phyloP scores from a whole-genome alignment of 441 rosid genomes.

The Euphorbia celastroides region DNA sequence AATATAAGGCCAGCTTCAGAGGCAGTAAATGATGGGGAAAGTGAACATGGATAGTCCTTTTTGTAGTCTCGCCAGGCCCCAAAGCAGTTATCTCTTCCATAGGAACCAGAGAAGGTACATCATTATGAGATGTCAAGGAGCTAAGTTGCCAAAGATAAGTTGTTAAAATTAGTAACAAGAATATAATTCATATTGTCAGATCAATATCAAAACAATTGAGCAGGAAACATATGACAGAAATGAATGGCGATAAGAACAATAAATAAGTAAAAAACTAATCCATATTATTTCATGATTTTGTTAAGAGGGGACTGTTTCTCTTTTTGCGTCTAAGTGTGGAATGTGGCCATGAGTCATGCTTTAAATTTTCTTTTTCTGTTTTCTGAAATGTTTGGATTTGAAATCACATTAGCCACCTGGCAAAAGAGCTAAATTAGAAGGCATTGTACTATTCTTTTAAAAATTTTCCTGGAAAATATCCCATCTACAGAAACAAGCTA shows the following conservation, averaged over 20 bases:
- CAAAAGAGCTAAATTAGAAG: background rate
- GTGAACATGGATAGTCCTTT: constrained; percentile 61
- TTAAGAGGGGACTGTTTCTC: background rate
- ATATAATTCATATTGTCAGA: background rate
- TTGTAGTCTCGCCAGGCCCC: constrained; percentile 52
- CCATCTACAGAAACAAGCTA: background rate
- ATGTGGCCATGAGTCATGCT: background rate
- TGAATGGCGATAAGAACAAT: background rate
- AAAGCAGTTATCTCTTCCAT: constrained; percentile 64
- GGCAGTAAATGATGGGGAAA: constrained; percentile 94
- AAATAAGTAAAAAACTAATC: background rate
- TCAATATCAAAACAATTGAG: background rate
- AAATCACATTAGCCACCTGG: background rate
- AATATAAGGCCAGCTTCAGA: constrained; percentile 52
- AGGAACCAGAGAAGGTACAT: constrained; percentile 60
- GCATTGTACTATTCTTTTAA: background rate
- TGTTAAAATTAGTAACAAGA: constrained; percentile 6
- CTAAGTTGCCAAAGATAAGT: constrained; percentile 39
- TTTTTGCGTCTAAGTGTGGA: background rate
- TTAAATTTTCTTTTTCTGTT: background rate
- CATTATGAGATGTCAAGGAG: constrained; percentile 30
- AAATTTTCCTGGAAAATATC: background rate
- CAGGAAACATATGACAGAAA: background rate
- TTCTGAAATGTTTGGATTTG: background rate
- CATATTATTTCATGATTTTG: background rate